Conservation (phyloP, 495 filamentous ascomycete species). For the Glutinoglossum americanum region DNA sequence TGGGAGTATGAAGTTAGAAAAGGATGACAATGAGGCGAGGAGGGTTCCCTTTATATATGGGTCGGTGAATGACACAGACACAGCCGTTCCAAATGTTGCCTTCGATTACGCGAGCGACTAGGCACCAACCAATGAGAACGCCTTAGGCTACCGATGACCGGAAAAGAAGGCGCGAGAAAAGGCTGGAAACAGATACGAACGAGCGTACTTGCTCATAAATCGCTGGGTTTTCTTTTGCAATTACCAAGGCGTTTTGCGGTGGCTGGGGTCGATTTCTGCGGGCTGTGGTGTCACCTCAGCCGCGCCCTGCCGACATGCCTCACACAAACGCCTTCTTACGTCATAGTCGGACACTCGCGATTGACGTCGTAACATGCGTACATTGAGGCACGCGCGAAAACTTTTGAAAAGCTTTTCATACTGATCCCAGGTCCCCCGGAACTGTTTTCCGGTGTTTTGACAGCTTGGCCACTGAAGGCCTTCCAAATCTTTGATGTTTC, state of each 20-base stretch:
- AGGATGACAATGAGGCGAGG: slow-evolving; percentile 1
- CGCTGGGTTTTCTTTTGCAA: too few species aligned
- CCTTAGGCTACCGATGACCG: neutral
- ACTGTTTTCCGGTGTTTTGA: neutral
- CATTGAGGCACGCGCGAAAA: neutral
- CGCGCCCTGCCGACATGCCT: too few species aligned
- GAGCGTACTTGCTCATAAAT: too few species aligned
- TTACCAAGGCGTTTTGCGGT: too few species aligned
- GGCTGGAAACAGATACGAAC: neutral
- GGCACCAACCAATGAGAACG: neutral
- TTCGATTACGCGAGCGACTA: slow-evolving; percentile 1
- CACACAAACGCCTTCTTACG: neutral
- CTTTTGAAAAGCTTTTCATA: neutral
- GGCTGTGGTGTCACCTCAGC: too few species aligned
- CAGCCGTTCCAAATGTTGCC: neutral
- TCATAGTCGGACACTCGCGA: neutral
- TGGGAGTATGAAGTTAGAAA: slow-evolving; percentile 1
- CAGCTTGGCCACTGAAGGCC: neutral
- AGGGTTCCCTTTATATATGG: neutral
- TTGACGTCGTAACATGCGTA: too few species aligned
- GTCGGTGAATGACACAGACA: neutral
- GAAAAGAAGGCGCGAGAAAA: slow-evolving; percentile 1
- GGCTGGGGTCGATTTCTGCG: neutral
- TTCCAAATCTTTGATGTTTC: neutral
- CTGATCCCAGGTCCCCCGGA: neutral